Percentiles rank a stretch among this genome's conserved stretches.
phyloP scores from a whole-genome alignment of 495 filamentous ascomycete species.

The Daldinia childiae region DNA sequence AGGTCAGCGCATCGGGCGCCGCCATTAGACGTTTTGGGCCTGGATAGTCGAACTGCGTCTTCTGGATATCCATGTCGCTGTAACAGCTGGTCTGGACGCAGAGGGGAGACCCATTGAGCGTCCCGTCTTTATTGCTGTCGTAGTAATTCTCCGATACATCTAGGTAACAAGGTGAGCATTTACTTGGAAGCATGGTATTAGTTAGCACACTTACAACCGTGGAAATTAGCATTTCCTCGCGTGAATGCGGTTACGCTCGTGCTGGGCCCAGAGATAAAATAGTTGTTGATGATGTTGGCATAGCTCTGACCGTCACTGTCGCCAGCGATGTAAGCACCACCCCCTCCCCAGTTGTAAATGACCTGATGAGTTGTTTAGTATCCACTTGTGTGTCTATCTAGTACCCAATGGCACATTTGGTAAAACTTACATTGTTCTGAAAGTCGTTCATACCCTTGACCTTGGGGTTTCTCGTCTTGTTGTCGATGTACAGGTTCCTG shows the following conservation, averaged over 20 bases:
- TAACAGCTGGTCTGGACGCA: slow-evolving; percentile 44
- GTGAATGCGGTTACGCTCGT: slow-evolving; percentile 50
- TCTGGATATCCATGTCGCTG: slow-evolving; percentile 38
- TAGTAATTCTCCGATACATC: slow-evolving; percentile 51
- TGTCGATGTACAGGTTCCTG: slow-evolving; percentile 55
- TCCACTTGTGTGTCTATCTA: background rate
- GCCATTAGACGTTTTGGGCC: slow-evolving; percentile 22
- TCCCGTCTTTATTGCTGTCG: slow-evolving; percentile 51
- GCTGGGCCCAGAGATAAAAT: slow-evolving; percentile 55
- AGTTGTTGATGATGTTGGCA: slow-evolving; percentile 55
- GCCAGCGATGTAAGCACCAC: slow-evolving; percentile 50
- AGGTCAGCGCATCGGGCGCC: background rate
- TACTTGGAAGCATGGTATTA: background rate
- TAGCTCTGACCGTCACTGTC: slow-evolving; percentile 49
- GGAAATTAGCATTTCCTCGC: slow-evolving; percentile 48
- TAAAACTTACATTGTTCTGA: slow-evolving; percentile 38
- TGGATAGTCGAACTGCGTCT: slow-evolving; percentile 34
- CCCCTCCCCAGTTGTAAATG: slow-evolving; percentile 53
- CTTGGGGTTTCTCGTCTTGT: slow-evolving; percentile 48
- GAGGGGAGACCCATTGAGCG: slow-evolving; percentile 48
- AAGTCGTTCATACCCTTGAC: slow-evolving; percentile 46
- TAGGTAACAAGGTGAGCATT: slow-evolving; percentile 1
- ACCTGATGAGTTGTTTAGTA: slow-evolving; percentile 24
- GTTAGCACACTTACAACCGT: slow-evolving; percentile 39
- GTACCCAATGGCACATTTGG: background rate